Evolutionary conservation across 176 grass and related monocot species (phyloP).

Genomic region (Eleusine coracana): DNA sequence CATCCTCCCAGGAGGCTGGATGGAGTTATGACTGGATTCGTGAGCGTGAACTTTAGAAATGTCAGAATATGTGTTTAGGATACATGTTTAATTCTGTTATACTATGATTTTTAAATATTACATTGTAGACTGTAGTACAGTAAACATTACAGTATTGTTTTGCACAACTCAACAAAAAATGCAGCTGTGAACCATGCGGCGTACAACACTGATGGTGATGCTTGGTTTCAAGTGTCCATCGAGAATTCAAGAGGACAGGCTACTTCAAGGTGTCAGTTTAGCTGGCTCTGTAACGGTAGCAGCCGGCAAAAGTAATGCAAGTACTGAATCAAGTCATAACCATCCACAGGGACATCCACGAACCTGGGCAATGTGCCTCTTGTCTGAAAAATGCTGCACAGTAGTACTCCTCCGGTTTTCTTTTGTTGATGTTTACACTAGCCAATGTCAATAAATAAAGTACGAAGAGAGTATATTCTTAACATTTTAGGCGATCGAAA

Average conservation of each 20-base stretch:
- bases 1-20: conserved; percentile 14
- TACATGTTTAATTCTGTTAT: not conserved
- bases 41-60: not conserved
- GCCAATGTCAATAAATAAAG: too few relatives aligned
- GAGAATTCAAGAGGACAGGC: conserved; percentile 25
- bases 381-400: not conserved
- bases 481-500: not conserved
- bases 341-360: conserved; percentile 17
- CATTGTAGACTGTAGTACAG: too few relatives aligned
- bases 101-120: not conserved
- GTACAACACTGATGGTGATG: not conserved
- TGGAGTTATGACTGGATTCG: not conserved
- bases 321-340: conserved; percentile 22
- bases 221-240: not conserved
- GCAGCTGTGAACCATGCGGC: not conserved
- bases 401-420: too few relatives aligned
- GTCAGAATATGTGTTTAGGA: not conserved
- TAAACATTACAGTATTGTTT: not conserved
- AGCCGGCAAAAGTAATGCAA: conserved; percentile 31
- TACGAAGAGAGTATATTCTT: too few relatives aligned
- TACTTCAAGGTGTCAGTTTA: conserved; percentile 9
- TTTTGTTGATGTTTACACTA: too few relatives aligned
- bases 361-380: not conserved
- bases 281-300: conserved; percentile 37
- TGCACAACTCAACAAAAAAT: not conserved